A percentile compares a stretch with the other conserved stretches of the same genome.
Conservation (phyloP, 768 basidiomycete genomes). For the Chalciporus sphaerocephalus region DNA sequence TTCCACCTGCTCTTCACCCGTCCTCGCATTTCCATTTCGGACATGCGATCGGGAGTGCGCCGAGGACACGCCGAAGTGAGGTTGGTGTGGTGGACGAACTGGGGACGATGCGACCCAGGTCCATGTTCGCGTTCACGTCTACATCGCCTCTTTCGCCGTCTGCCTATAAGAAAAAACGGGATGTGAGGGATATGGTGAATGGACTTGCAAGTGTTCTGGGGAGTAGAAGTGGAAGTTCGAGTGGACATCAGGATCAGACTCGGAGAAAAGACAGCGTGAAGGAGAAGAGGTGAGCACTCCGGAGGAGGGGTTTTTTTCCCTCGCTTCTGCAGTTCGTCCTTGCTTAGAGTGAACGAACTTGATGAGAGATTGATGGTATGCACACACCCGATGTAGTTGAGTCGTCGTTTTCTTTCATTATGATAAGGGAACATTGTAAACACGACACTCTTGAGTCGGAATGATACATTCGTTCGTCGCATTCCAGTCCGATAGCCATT, state of each 20-base stretch:
- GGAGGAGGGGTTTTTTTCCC: not conserved
- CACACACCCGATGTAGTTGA: too few relatives aligned
- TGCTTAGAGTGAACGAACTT: too few relatives aligned
- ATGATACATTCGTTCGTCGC: too few relatives aligned
- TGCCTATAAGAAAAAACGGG: constrained; percentile 1
- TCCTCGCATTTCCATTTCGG: not conserved
- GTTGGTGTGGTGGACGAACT: constrained; percentile 33
- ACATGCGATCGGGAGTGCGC: not conserved
- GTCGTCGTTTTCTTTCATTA: too few relatives aligned
- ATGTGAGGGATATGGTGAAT: not conserved
- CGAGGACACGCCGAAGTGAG: not conserved
- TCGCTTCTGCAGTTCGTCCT: too few relatives aligned
- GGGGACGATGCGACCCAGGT: constrained; percentile 33
- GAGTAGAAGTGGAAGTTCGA: constrained; percentile 3
- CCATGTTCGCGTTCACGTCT: constrained; percentile 14
- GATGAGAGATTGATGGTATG: too few relatives aligned
- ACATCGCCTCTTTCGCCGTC: constrained; percentile 1
- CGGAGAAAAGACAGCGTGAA: constrained; percentile 6
- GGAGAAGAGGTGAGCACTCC: not conserved
- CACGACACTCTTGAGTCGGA: too few relatives aligned
- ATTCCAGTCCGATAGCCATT: too few relatives aligned
- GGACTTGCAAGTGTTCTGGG: not conserved
- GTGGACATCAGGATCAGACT: constrained; percentile 4
- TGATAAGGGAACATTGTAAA: too few relatives aligned
- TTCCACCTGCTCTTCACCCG: not conserved